Percentiles rank a stretch among this genome's conserved stretches.
phyloP scores from a whole-genome alignment of 148 eudicot species.

The Nepenthes mirabilis region DNA sequence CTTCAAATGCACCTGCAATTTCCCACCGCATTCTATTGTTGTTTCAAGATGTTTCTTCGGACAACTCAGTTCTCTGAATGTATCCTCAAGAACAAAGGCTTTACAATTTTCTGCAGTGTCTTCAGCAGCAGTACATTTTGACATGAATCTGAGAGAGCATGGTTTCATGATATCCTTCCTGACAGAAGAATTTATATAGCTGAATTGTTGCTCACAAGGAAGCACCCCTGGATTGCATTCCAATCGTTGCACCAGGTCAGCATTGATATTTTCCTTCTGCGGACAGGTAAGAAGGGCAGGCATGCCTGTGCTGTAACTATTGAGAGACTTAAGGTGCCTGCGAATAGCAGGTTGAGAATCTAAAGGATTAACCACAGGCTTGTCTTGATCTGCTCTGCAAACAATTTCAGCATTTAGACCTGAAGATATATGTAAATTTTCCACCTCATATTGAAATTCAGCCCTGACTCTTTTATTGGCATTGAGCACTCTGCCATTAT shows the following conservation, averaged over 20 bases:
- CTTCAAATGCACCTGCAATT: conserved; percentile 13
- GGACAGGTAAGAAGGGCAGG: conserved; percentile 12
- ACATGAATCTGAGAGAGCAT: conserved; percentile 3
- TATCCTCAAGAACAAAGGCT: conserved; percentile 6
- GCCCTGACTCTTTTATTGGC: conserved; percentile 8
- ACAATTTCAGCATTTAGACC: conserved; percentile 12
- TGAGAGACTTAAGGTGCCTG: conserved; percentile 36
- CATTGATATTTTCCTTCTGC: conserved; percentile 10
- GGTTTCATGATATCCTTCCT: conserved; percentile 5
- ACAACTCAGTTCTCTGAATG: conserved; percentile 3
- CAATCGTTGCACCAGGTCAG: conserved; percentile 9
- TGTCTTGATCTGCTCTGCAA: conserved; percentile 10
- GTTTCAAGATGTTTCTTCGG: conserved; percentile 8
- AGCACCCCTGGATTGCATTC: conserved; percentile 12
- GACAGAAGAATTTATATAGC: conserved; percentile 7
- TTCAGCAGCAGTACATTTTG: conserved; percentile 9
- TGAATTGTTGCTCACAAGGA: conserved; percentile 10
- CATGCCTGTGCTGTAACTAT: conserved; percentile 27
- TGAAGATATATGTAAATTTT: conserved; percentile 14
- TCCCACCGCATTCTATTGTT: conserved; percentile 20
- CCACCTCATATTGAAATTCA: conserved; percentile 8
- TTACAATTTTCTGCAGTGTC: conserved; percentile 11
- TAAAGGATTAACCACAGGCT: conserved; percentile 11
- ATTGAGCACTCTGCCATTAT: conserved; percentile 12
- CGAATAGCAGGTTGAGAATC: conserved; percentile 19